These are phyloP conservation scores for Rhypophila decipiens DNA, from an alignment of 495 filamentous ascomycete genomes.

Conservation along the genomic window DNA sequence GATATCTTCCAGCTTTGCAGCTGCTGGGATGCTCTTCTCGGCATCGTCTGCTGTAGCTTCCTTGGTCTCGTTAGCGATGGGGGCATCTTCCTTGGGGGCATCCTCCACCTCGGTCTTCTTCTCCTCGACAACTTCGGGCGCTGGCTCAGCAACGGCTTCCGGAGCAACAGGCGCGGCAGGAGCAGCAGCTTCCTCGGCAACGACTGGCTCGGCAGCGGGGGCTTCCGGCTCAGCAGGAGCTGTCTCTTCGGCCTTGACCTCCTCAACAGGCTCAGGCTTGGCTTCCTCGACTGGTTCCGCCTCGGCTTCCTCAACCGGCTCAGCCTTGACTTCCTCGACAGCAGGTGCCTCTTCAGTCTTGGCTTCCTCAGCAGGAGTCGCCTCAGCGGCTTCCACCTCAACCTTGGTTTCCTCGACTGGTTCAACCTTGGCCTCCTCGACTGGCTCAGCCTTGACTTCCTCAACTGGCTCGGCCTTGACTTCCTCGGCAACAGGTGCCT, in stretches of 20 bases:
- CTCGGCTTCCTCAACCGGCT: constrained; percentile 4
- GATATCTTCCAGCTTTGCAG: constrained; percentile 25
- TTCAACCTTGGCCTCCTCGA: constrained; percentile 5
- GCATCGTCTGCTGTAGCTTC: constrained; percentile 5
- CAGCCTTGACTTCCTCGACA: constrained; percentile 1
- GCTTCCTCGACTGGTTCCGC: constrained; percentile 9
- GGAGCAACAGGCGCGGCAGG: not conserved
- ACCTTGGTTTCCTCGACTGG: constrained; percentile 8
- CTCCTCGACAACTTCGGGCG: not conserved
- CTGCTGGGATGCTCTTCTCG: constrained; percentile 7
- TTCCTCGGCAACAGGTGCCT: not conserved
- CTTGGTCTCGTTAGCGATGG: not conserved
- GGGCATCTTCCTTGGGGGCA: constrained; percentile 1
- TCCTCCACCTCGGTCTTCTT: constrained; percentile 4
- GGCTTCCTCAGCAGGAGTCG: constrained; percentile 2
- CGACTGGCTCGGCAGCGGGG: not conserved
- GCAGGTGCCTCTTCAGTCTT: constrained; percentile 1
- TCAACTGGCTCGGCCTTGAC: constrained; percentile 10
- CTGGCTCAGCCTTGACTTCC: constrained; percentile 1
- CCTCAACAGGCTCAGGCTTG: constrained; percentile 1
- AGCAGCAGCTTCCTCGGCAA: constrained; percentile 7
- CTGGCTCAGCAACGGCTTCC: constrained; percentile 5
- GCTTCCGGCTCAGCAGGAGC: not conserved
- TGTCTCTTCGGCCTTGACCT: constrained; percentile 9
- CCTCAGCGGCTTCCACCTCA: not conserved